Evolutionary conservation across 2,329 filamentous ascomycete genomes (phyloP).

Genomic region (Pseudopithomyces maydicus): DNA sequence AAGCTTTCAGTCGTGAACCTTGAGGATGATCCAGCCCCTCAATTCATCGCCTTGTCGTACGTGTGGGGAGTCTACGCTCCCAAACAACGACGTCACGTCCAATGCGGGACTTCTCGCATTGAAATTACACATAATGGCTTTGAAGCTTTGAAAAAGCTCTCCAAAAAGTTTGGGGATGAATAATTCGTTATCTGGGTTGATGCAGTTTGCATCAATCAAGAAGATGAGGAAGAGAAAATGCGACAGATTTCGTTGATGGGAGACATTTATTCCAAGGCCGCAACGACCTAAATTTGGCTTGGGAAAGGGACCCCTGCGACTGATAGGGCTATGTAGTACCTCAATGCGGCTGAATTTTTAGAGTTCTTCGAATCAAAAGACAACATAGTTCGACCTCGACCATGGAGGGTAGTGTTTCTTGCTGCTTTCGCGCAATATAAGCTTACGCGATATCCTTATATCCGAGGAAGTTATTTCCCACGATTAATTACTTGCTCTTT

Average conservation of each 20-base stretch:
- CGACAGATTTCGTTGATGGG: constrained; percentile 8
- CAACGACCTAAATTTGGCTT: background rate
- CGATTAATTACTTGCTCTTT: background rate
- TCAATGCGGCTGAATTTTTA: background rate
- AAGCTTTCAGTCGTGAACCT: no score
- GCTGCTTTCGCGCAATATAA: no score
- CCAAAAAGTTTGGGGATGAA: no score
- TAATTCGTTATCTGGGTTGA: background rate
- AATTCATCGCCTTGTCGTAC: no score
- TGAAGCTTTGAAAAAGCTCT: no score
- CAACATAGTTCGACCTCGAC: background rate
- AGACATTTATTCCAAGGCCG: background rate
- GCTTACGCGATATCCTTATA: no score
- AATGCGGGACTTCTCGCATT: no score
- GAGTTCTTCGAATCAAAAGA: background rate
- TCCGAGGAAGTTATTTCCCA: background rate
- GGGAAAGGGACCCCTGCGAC: background rate
- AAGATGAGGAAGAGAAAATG: background rate
- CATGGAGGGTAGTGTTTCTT: background rate
- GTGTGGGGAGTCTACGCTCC: no score
- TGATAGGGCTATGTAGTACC: background rate
- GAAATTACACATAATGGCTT: no score
- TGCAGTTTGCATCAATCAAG: background rate
- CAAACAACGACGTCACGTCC: no score
- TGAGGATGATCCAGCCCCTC: no score